phyloP scores from a whole-genome alignment of 176 grass and related monocot genomes.

The Cenchrus americanus region DNA sequence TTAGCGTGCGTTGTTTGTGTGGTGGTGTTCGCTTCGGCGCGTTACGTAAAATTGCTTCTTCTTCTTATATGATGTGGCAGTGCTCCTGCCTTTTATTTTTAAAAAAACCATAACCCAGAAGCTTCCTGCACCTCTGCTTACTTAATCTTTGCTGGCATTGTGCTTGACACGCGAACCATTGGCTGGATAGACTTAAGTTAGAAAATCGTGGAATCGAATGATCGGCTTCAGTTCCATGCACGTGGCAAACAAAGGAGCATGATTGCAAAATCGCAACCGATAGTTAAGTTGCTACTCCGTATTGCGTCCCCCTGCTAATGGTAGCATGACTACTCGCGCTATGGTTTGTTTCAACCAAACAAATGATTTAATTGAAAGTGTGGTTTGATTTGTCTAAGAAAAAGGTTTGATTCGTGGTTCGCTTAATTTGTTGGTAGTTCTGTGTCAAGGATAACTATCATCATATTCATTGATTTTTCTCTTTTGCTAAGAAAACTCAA shows the following conservation, averaged over 20 bases:
- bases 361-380: neutral
- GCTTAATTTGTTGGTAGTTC: neutral
- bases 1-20: too few species aligned
- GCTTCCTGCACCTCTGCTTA: neutral
- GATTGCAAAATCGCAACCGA: neutral
- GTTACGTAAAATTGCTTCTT: too few species aligned
- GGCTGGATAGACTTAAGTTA: neutral
- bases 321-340: neutral
- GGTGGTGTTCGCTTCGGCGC: too few species aligned
- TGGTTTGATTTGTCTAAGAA: too few species aligned
- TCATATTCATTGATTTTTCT: neutral
- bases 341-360: neutral
- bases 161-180: neutral
- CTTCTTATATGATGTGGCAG: too few species aligned
- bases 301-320: neutral
- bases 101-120: neutral
- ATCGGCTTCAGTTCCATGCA: neutral
- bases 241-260: neutral
- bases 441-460: neutral
- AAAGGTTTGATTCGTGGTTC: neutral
- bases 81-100: too few species aligned
- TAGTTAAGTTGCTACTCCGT: neutral
- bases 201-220: neutral
- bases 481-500: neutral
- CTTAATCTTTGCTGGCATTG: neutral